phyloP scores from a whole-genome alignment of 208 protist species.

The Leishmania amazonensis region DNA sequence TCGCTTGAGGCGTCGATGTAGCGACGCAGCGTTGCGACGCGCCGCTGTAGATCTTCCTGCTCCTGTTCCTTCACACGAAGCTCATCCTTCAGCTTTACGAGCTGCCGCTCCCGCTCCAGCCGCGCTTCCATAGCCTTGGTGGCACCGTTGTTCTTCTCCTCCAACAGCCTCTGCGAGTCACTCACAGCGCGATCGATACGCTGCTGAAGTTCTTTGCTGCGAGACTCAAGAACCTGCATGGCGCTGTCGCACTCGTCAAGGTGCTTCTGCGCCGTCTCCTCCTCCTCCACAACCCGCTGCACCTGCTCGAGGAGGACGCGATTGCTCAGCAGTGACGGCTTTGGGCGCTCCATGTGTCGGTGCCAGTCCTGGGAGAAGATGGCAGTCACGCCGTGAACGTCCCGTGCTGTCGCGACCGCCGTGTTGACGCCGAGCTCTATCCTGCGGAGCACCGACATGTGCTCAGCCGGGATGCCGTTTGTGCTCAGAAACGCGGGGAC shows the following conservation, averaged over 20 bases:
- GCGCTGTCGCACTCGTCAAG: conserved; percentile 55
- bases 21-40: conserved; percentile 65
- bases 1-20: conserved; percentile 56
- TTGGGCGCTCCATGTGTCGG: conserved; percentile 31
- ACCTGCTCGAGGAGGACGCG: conserved; percentile 61
- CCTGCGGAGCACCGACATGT: conserved; percentile 76
- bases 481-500: conserved; percentile 28
- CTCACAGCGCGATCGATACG: conserved; percentile 54
- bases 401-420: conserved; percentile 42
- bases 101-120: conserved; percentile 34
- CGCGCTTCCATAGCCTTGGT: conserved; percentile 42
- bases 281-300: conserved; percentile 57
- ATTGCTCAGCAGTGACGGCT: conserved; percentile 72
- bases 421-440: conserved; percentile 55
- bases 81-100: conserved; percentile 57
- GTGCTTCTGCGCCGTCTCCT: conserved; percentile 47
- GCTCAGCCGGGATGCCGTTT: conserved; percentile 54
- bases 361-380: conserved; percentile 55
- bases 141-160: conserved; percentile 49
- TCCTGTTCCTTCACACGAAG: conserved; percentile 56
- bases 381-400: conserved; percentile 46
- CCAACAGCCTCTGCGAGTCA: conserved; percentile 70
- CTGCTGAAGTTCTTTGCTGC: conserved; percentile 66
- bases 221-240: conserved; percentile 50
- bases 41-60: conserved; percentile 78